Conservation (phyloP, 441 rosid species). For the Adansonia grandidieri region DNA sequence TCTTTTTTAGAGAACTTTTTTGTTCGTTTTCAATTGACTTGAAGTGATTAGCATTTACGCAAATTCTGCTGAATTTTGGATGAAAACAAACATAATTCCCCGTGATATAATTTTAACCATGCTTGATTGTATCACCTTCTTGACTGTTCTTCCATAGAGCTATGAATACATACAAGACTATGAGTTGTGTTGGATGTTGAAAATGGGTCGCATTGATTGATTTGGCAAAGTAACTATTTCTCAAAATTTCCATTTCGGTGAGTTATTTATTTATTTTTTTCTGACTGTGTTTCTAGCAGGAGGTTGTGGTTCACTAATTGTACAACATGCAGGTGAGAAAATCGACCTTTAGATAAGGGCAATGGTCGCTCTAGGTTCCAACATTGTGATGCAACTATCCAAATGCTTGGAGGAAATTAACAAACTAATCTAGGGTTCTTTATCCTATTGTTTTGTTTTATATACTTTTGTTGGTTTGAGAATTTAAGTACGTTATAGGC, state of each 20-base stretch:
- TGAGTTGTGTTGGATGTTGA: neutral
- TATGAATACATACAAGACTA: neutral
- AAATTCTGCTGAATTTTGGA: neutral
- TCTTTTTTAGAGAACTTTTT: neutral
- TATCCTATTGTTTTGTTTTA: neutral
- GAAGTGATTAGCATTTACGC: neutral
- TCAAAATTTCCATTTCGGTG: neutral
- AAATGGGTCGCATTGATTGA: neutral
- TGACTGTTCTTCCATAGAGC: neutral
- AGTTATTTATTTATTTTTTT: neutral
- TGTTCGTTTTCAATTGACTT: neutral
- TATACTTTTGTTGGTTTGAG: neutral
- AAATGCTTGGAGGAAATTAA: neutral
- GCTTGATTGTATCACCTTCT: neutral
- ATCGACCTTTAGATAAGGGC: constrained; percentile 2
- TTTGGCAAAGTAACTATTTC: neutral
- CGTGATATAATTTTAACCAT: neutral
- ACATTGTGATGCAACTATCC: neutral
- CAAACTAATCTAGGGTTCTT: neutral
- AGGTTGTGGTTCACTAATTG: neutral
- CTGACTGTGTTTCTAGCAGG: neutral
- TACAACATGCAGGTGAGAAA: neutral
- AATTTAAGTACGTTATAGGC: neutral
- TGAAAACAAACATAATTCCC: neutral
- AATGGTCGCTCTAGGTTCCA: neutral